These are phyloP conservation scores for Austroboletus olivaceoglutinosus DNA, from an alignment of 1,284 basidiomycete species.

Conservation along the genomic window DNA sequence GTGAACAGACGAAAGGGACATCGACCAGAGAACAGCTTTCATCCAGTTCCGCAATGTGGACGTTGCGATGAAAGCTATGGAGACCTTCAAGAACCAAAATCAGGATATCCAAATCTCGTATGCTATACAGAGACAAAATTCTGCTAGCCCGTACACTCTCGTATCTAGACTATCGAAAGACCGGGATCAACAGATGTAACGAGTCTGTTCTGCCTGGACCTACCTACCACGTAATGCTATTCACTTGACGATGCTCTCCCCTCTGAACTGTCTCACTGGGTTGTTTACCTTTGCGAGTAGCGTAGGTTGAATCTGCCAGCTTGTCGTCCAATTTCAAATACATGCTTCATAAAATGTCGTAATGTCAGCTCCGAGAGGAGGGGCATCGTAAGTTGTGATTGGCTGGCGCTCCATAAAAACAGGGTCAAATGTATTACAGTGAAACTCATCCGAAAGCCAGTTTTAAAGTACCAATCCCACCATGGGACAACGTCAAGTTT, in stretches of 20 bases:
- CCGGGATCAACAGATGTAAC: constrained; percentile 5
- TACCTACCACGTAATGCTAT: constrained; percentile 4
- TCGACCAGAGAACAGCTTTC: constrained; percentile 14
- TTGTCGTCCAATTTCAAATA: no score
- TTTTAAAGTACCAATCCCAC: no score
- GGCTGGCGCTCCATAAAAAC: no score
- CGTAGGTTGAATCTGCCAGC: no score
- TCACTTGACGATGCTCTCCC: neutral
- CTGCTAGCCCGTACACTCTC: constrained; percentile 4
- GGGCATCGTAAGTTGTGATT: no score
- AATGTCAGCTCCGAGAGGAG: no score
- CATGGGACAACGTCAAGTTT: neutral
- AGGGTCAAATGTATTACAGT: no score
- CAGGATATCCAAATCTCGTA: constrained; percentile 9
- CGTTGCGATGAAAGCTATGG: constrained; percentile 24
- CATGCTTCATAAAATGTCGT: no score
- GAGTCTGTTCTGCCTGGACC: neutral
- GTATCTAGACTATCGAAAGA: constrained; percentile 23
- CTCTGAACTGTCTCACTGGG: neutral
- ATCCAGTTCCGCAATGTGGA: constrained; percentile 24
- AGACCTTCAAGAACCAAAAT: constrained; percentile 17
- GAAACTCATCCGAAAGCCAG: no score
- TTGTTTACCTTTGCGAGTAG: no score
- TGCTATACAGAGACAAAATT: constrained; percentile 19
- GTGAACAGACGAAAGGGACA: constrained; percentile 7